Evolutionary conservation across 345 rosid genomes (phyloP), one percentile per base, ranked within the genome.

Genomic region (Euclidium syriacum): DNA sequence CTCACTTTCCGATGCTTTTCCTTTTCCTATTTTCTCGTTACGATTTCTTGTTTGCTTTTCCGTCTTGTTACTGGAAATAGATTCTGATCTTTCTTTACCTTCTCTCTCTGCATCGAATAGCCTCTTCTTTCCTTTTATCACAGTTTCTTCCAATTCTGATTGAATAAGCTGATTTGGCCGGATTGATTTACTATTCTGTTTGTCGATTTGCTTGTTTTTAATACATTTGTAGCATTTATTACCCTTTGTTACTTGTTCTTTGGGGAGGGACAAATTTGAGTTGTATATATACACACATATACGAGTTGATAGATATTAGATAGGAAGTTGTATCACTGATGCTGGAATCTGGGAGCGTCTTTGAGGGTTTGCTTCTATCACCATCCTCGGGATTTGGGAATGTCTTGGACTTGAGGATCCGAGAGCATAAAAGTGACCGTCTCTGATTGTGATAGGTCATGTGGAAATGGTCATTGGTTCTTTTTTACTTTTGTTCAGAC

Each of bases 371-470:
- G 29, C 24, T 23, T 36, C 30, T 32, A 18, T 18, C 56, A 30
- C 1, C 25, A 18, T 10, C 19, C 25, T 51, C 58, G 34, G 15
- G 3, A 8, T 35, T n/a, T n/a, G n/a, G n/a, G n/a, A n/a, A n/a
- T n/a, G n/a, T n/a, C n/a, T n/a, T n/a, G n/a, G 27, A 24, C 4
- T 51, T 22, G 22, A 29, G 43, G 52, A 43, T 5, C 58, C 15
- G 41, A 20, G 24, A 51, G 15, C 18, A 33, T 10, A 52, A 62
- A 47, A 55, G 59, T 55, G 29, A 1, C 64, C 22, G 52, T 54
- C 63, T 70, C 53, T 62, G 74, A 70, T 48, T 63, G 75, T 55
- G 70, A 70, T 55, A 70, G 46, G 23, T 70, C 68, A 62, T 70
- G 25, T 53, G 16, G 15, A 44, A 26, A 4, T 46, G 42, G 42